Evolutionary conservation across 768 basidiomycete genomes (phyloP), one percentile per base, ranked within the genome.

Genomic region (Amanita molliuscula): DNA sequence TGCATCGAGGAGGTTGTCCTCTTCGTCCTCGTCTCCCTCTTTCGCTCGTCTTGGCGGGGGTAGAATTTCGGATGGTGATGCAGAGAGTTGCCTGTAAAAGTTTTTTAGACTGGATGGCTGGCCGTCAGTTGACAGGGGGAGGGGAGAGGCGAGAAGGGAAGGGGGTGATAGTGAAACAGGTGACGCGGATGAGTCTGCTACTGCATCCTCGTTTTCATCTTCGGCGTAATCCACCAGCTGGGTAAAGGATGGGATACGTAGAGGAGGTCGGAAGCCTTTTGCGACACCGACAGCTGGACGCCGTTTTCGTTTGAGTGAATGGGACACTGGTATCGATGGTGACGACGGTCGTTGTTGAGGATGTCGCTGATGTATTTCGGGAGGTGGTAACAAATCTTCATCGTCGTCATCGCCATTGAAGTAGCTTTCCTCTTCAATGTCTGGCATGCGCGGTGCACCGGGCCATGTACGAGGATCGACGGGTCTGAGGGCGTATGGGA

Each of bases 381-480:
- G 59, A 47, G 66, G 69, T 33, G 70, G 56, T 40, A 64, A 3
- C 18, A 33, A 53, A 33, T 74, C 58, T 15, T 74, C 72, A 29
- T 74, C 70, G 56, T 92, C 92, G 37, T 91, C 88, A 54, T 88
- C 88, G 25, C 71, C 76, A 58, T 94, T 91, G 76, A 96, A 97
- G 69, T 96, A 98, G 52, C 84, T 79, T 63, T 98, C 94, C 63
- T 98, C 94, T 53, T 88, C 86, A 4, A 73, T 73, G 55, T 89
- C 88, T 51, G 81, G 64, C 29, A 67, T 62, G 28, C 75, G 76
- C 37, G 73, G 75, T 58, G 65, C 67, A 54, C 58, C 68, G 53
- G 71, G 66, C 67, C 73, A 72, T n/a, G 58, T 56, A 21, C 75
- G 74, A 48, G 66, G 62, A 46, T 71, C 67, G 37, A 59, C 41